These are phyloP conservation scores for Debaryomyces robertsiae DNA, from an alignment of 1,139 yeast species.

Conservation along the genomic window DNA sequence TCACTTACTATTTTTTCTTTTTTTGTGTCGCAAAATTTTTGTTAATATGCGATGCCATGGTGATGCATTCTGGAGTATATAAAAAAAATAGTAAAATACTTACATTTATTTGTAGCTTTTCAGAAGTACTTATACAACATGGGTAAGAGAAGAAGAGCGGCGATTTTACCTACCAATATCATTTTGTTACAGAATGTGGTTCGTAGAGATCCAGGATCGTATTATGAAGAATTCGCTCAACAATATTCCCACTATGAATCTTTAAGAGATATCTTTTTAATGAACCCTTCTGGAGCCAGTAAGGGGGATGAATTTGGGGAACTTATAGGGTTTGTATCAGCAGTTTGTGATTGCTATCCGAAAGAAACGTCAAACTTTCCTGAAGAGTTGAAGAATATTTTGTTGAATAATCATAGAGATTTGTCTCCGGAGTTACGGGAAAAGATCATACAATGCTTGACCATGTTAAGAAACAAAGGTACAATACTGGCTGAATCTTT, in stretches of 20 bases:
- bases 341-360: slow-evolving; percentile 88
- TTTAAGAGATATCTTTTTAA: slow-evolving; percentile 78
- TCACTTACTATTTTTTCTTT: neutral
- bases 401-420: slow-evolving; percentile 75
- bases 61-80: slow-evolving; percentile 11
- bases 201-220: slow-evolving; percentile 90
- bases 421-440: slow-evolving; percentile 85
- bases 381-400: slow-evolving; percentile 67
- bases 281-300: slow-evolving; percentile 63
- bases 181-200: slow-evolving; percentile 89
- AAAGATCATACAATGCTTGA: slow-evolving; percentile 84
- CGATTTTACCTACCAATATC: slow-evolving; percentile 87
- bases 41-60: slow-evolving; percentile 15
- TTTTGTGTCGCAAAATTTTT: slow-evolving; percentile 11
- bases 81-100: slow-evolving; percentile 9
- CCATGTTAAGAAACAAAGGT: slow-evolving; percentile 86
- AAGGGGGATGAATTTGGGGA: slow-evolving; percentile 76
- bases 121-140: slow-evolving; percentile 32
- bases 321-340: slow-evolving; percentile 85
- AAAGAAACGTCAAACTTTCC: slow-evolving; percentile 87
- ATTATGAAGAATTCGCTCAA: slow-evolving; percentile 88
- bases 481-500: slow-evolving; percentile 78
- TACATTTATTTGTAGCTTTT: neutral
- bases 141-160: slow-evolving; percentile 91
- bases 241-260: slow-evolving; percentile 94